These are phyloP conservation scores for Dendrobium chrysotoxum DNA, from an alignment of 106 monocot species.

Conservation along the genomic window DNA sequence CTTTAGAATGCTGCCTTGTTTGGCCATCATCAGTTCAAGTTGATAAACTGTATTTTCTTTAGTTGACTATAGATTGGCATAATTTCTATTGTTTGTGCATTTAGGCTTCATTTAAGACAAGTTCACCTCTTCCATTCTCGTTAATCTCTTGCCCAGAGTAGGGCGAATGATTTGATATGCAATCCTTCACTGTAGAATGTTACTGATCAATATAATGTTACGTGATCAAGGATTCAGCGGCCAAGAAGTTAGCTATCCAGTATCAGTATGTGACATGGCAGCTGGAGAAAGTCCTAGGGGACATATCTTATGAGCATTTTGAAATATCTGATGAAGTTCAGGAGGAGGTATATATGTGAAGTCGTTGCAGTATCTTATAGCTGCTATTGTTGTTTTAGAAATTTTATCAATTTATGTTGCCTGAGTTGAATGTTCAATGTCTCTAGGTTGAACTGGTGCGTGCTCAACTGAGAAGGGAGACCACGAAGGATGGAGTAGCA, in stretches of 20 bases:
- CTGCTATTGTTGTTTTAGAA: background rate
- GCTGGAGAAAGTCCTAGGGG: slow-evolving; percentile 62
- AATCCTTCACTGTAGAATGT: background rate
- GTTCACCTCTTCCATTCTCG: background rate
- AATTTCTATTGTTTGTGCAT: background rate
- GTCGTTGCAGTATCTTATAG: background rate
- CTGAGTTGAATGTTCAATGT: background rate
- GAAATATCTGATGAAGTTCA: slow-evolving; percentile 83
- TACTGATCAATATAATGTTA: slow-evolving; percentile 8
- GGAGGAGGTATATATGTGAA: slow-evolving; percentile 54
- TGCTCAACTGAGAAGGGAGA: slow-evolving; percentile 47
- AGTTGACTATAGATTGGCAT: background rate
- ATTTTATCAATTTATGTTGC: background rate
- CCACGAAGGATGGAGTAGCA: slow-evolving; percentile 32
- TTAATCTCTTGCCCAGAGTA: background rate
- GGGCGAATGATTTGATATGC: background rate
- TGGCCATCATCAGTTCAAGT: background rate
- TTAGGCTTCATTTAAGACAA: background rate
- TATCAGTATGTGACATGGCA: slow-evolving; percentile 84
- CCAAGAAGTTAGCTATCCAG: slow-evolving; percentile 40
- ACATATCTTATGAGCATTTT: slow-evolving; percentile 61
- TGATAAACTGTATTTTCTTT: background rate
- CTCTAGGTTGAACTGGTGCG: slow-evolving; percentile 60
- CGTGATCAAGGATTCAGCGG: slow-evolving; percentile 29
- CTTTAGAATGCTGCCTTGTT: background rate